These are phyloP conservation scores for Capsella bursapastoris DNA, from an alignment of 345 rosid genomes.

Conservation along the genomic window DNA sequence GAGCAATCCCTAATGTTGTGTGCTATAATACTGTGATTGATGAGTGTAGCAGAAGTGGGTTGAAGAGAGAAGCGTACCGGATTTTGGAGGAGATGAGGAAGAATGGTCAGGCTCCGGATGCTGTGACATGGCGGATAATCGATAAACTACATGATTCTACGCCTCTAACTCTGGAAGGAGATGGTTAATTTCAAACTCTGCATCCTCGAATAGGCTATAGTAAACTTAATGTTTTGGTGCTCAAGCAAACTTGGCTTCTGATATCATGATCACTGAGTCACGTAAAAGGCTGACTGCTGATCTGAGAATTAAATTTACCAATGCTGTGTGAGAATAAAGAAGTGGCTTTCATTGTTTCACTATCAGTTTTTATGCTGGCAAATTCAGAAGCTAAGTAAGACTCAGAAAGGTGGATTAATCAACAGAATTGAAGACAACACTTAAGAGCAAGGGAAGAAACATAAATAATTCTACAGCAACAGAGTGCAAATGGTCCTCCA, in stretches of 20 bases:
- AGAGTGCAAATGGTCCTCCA: conserved; percentile 1
- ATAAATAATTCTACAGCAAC: conserved; percentile 14
- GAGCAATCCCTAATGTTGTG: conserved; percentile 64
- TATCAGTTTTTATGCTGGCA: not conserved
- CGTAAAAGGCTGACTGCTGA: not conserved
- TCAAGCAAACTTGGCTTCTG: not conserved
- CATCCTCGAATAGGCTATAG: not conserved
- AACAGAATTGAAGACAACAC: conserved; percentile 1
- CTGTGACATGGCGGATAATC: conserved; percentile 87
- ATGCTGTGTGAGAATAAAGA: not conserved
- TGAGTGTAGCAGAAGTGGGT: conserved; percentile 66
- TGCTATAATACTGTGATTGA: conserved; percentile 80
- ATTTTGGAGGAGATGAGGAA: conserved; percentile 75
- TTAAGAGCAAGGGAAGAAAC: not conserved
- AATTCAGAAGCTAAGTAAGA: not conserved
- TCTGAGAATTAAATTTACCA: conserved; percentile 16
- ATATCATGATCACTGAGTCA: not conserved
- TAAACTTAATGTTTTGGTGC: not conserved
- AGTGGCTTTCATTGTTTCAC: conserved; percentile 11
- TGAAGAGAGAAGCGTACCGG: conserved; percentile 83
- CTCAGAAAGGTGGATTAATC: not conserved
- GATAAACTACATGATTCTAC: conserved; percentile 60
- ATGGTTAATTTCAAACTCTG: conserved; percentile 10
- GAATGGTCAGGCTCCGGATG: conserved; percentile 72
- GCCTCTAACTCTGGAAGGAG: conserved; percentile 18